phyloP scores from a whole-genome alignment of 2,329 filamentous ascomycete genomes.

The Akanthomyces uredinophilus region DNA sequence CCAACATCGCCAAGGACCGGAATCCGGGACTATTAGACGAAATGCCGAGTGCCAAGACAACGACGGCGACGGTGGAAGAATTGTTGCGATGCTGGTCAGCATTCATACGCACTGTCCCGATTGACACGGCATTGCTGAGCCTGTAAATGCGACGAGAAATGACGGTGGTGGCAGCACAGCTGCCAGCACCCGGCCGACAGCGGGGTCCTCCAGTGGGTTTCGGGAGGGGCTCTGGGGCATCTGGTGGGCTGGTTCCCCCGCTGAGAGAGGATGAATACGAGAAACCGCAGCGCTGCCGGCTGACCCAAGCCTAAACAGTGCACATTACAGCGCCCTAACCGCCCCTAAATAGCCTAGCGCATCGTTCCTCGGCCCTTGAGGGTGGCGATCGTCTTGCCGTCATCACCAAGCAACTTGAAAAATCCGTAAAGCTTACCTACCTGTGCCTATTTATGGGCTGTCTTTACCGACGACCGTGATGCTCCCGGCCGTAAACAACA shows the following conservation, averaged over 20 bases:
- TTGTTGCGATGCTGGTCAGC: neutral
- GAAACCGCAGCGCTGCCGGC: neutral
- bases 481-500: neutral
- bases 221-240: neutral
- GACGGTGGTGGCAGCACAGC: neutral
- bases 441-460: neutral
- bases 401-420: no score
- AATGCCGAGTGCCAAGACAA: conserved; percentile 3
- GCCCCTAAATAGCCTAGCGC: neutral
- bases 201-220: neutral
- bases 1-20: no score
- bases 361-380: neutral
- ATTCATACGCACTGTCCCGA: no score
- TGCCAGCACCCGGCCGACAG: neutral
- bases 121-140: neutral
- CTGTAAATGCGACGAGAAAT: neutral
- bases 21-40: neutral
- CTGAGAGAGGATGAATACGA: neutral
- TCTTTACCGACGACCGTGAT: neutral
- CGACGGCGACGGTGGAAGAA: neutral
- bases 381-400: neutral
- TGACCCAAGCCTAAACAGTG: neutral
- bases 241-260: neutral
- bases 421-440: no score
- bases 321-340: neutral